phyloP scores from a whole-genome alignment of 163 green algal species.

The Scenedesmus sp. region DNA sequence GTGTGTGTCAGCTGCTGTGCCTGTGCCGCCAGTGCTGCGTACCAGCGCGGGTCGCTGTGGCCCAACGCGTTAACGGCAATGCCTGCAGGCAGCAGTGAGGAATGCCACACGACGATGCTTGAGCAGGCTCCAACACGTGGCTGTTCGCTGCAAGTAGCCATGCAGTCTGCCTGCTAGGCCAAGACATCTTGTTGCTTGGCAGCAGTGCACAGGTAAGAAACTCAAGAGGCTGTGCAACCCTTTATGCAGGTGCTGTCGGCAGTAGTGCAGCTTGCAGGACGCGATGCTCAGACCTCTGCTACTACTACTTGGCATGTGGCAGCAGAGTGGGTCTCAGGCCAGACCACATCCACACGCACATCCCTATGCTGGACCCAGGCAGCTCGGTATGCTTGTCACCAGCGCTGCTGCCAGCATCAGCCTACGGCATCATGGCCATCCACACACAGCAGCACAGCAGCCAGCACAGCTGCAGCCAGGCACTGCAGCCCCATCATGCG shows the following conservation, averaged over 20 bases:
- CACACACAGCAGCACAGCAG: neutral
- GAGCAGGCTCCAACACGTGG: neutral
- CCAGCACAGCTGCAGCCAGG: neutral
- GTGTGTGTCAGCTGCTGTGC: conserved; percentile 89
- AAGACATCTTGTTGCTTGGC: neutral
- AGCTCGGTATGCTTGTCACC: neutral
- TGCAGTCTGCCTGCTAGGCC: neutral
- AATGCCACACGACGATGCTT: neutral
- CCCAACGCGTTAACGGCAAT: conserved; percentile 99
- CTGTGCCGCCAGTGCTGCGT: conserved; percentile 88
- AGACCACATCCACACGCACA: neutral
- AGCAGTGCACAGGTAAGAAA: neutral
- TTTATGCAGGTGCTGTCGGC: neutral
- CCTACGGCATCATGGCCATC: too few relatives aligned
- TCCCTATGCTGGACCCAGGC: neutral
- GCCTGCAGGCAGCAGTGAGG: conserved; percentile 61
- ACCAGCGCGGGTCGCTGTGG: conserved; percentile 89
- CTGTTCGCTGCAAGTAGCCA: neutral
- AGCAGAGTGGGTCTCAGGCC: neutral
- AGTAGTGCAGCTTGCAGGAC: neutral
- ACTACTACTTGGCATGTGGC: neutral
- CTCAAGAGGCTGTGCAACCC: neutral
- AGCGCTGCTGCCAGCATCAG: neutral
- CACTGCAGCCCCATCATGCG: neutral
- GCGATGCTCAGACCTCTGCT: neutral